These are phyloP conservation scores for Tripterygium wilfordii DNA, from an alignment of 177 flowering plant genomes.

Conservation along the genomic window DNA sequence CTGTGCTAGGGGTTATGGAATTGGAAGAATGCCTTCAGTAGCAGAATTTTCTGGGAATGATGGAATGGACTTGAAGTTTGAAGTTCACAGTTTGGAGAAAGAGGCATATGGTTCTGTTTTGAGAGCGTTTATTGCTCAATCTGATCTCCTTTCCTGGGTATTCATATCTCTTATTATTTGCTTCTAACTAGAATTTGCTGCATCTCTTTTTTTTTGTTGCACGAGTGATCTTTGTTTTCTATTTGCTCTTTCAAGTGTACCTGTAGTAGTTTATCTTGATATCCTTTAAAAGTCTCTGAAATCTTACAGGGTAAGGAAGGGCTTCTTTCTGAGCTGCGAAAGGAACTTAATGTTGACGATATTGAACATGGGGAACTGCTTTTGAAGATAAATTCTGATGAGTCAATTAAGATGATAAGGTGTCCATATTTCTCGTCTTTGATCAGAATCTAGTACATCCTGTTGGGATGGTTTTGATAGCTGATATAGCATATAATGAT, in stretches of 20 bases:
- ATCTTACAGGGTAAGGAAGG: constrained; percentile 31
- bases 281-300: neutral
- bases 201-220: neutral
- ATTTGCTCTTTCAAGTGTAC: neutral
- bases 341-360: constrained; percentile 40
- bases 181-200: neutral
- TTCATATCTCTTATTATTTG: neutral
- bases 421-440: constrained; percentile 4
- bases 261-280: neutral
- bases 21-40: constrained; percentile 1
- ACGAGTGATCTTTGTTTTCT: neutral
- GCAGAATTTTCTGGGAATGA: constrained; percentile 9
- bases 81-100: constrained; percentile 27
- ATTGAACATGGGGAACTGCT: constrained; percentile 36
- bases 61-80: constrained; percentile 17
- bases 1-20: constrained; percentile 2
- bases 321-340: constrained; percentile 29
- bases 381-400: constrained; percentile 25
- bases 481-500: neutral
- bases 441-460: neutral
- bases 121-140: constrained; percentile 41
- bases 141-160: constrained; percentile 37
- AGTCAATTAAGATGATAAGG: constrained; percentile 34
- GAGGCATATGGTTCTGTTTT: constrained; percentile 36
- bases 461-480: neutral